phyloP scores from a whole-genome alignment of 805 yeast species.

The Myxozyma sirexii region DNA sequence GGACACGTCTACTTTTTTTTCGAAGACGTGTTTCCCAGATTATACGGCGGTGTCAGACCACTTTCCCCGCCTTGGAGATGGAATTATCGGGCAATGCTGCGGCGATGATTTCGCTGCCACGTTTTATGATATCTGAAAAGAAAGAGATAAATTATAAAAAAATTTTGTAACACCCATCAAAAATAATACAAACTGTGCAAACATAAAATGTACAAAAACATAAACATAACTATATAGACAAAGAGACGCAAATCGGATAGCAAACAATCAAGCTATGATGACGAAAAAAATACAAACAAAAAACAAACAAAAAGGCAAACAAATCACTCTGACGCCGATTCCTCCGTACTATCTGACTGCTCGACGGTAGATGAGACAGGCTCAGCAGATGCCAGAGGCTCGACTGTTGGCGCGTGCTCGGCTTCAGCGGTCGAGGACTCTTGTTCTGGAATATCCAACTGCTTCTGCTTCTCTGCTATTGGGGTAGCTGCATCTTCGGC shows the following conservation, averaged over 20 bases:
- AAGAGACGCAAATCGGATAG: not conserved
- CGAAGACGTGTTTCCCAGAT: slow-evolving; percentile 49
- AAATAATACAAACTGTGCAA: not conserved
- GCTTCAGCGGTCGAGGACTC: not conserved
- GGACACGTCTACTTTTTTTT: slow-evolving; percentile 51
- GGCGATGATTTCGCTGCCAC: not conserved
- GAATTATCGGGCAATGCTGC: slow-evolving; percentile 3
- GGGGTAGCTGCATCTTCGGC: not conserved
- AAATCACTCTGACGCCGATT: not conserved
- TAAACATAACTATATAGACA: not conserved
- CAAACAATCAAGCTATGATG: not conserved
- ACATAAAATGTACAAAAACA: not conserved
- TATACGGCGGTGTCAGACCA: slow-evolving; percentile 41
- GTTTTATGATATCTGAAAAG: not conserved
- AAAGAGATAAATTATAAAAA: not conserved
- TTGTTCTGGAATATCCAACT: not conserved
- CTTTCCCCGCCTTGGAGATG: slow-evolving; percentile 51
- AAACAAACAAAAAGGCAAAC: not conserved
- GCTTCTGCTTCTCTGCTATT: not conserved
- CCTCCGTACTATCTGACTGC: not conserved
- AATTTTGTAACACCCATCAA: not conserved
- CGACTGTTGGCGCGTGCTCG: too few relatives aligned
- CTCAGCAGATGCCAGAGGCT: not conserved
- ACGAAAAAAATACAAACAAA: not conserved
- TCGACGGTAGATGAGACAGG: not conserved